A percentile compares a stretch with the other conserved stretches of the same genome.
These are phyloP conservation scores for Pseudohyphozyma bogoriensis DNA, from an alignment of 768 basidiomycete species.

Conservation along the genomic window DNA sequence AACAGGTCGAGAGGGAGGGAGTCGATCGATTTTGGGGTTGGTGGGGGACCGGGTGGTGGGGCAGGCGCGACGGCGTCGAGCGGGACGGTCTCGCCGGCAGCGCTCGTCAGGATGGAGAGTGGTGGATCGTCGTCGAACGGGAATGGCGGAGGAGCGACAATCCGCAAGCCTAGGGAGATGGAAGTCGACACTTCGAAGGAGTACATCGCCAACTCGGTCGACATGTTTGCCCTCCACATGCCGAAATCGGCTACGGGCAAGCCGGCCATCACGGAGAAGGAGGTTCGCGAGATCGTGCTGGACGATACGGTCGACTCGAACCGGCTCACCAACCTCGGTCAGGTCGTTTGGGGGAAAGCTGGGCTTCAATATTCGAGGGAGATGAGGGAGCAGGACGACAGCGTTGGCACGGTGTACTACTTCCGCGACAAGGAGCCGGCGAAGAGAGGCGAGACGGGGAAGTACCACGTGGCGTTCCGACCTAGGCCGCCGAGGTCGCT, in stretches of 20 bases:
- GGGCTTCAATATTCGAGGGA: too few relatives aligned
- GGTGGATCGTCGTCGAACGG: background rate
- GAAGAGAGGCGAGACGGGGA: background rate
- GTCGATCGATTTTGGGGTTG: too few relatives aligned
- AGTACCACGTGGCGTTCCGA: background rate
- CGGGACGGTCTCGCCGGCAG: background rate
- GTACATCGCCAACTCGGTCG: background rate
- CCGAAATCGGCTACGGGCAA: background rate
- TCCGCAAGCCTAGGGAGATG: background rate
- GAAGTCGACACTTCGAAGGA: background rate
- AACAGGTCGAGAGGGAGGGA: too few relatives aligned
- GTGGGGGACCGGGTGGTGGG: too few relatives aligned
- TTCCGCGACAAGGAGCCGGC: background rate
- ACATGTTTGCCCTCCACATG: background rate
- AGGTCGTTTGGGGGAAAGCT: background rate
- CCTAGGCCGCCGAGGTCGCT: background rate
- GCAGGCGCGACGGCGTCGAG: too few relatives aligned
- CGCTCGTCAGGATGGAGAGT: background rate
- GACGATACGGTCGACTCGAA: background rate
- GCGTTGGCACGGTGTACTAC: background rate
- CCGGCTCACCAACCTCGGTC: background rate
- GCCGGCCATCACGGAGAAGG: background rate
- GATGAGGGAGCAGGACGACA: too few relatives aligned
- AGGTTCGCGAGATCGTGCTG: background rate
- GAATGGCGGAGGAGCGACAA: too few relatives aligned